A percentile compares a stretch with the other conserved stretches of the same genome.
phyloP scores from a whole-genome alignment of 352 stramenopile species.

The Globisporangium iwayamae region DNA sequence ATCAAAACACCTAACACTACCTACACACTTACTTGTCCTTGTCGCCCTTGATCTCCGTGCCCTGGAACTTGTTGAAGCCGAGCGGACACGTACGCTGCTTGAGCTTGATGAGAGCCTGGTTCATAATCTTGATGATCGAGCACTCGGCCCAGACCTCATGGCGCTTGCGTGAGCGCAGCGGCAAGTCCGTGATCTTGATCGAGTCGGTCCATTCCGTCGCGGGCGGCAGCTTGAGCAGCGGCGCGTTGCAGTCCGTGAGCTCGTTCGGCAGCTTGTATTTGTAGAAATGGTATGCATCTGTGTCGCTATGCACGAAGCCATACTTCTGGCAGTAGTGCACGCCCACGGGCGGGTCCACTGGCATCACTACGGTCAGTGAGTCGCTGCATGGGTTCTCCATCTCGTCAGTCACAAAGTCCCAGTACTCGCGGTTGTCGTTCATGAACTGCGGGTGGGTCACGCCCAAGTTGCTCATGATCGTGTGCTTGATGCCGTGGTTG shows the following conservation, averaged over 20 bases:
- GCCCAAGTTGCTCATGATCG: constrained; percentile 38
- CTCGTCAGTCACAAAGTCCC: constrained; percentile 31
- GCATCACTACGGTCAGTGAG: constrained; percentile 30
- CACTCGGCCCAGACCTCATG: constrained; percentile 33
- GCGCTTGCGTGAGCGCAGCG: constrained; percentile 16
- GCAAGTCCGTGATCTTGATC: constrained; percentile 17
- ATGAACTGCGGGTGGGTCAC: constrained; percentile 37
- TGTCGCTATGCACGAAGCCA: constrained; percentile 36
- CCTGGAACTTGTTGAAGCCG: constrained; percentile 44
- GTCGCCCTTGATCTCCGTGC: constrained; percentile 27
- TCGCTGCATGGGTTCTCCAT: constrained; percentile 40
- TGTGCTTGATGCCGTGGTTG: constrained; percentile 57
- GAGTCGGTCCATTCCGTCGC: constrained; percentile 32
- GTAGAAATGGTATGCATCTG: constrained; percentile 49
- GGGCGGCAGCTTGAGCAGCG: constrained; percentile 38
- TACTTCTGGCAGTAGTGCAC: constrained; percentile 61
- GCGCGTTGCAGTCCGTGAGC: constrained; percentile 37
- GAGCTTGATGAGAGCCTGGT: constrained; percentile 40
- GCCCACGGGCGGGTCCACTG: constrained; percentile 31
- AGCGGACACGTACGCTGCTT: constrained; percentile 39
- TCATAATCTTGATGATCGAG: constrained; percentile 35
- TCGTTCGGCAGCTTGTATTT: constrained; percentile 52
- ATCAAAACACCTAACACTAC: background rate
- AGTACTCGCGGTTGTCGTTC: constrained; percentile 31
- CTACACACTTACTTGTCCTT: background rate